Evolutionary conservation across 2,329 filamentous ascomycete genomes (phyloP), one percentile per base, ranked within the genome.

Genomic region (Aspergillus texensis): DNA sequence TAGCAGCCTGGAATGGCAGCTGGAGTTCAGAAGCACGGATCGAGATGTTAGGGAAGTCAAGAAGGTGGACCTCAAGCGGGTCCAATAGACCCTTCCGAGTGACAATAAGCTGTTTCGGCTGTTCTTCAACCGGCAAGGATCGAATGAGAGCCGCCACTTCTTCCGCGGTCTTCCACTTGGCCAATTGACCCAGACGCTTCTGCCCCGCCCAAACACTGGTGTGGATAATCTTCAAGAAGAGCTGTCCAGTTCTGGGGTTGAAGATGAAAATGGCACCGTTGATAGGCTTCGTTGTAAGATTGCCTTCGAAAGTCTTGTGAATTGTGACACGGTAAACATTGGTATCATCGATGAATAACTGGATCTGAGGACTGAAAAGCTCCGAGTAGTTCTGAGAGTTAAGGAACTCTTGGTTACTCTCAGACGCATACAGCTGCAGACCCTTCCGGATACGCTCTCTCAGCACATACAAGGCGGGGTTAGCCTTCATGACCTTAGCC

Each of bases 211-310:
- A 99, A 32, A 99, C 96, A 75, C 94, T 97, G 1, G 95, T 99
- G 80, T 99, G 96, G 70, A 99, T 99, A 72, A 99, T 98, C 86
- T 99, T 99, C 75, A 99, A 81, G 88, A 99, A 99, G 45, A 99
- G 82, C 75, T 99, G 95, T 57, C 95, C 95, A 58, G 95, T 99
- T 63, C 94, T 89, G n/a, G 96, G 95, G 77, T 99, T 99, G 87
- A 99, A 98, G 76, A 99, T 99, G 84, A 99, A 99, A 77, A 99
- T 98, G 53, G 96, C 95, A 76, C 95, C 95, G 78, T 99, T 99
- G 85, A 99, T 99, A 4, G 95, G 95, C 81, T 99, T 99, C 1
- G 95, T 99, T 0, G 95, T 99, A 87, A 99, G 84, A 77, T 99
- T 99, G 72, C 95, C 95, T 79, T 99, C 95, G 67, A 99, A 99